phyloP scores from a whole-genome alignment of 116 monocot species.

The Iris pallida region DNA sequence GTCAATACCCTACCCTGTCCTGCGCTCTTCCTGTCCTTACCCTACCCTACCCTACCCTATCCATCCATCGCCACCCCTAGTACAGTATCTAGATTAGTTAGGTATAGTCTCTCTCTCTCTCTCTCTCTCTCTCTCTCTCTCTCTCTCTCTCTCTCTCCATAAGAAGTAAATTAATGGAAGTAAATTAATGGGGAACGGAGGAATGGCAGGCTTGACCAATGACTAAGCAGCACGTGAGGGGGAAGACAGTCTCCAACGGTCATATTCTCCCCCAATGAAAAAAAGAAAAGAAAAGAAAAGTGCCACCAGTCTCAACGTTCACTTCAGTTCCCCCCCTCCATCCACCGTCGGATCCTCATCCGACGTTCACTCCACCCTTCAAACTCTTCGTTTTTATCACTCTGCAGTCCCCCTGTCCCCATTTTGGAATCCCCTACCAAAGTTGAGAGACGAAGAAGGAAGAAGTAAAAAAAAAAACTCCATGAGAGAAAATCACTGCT shows the following conservation, averaged over 20 bases:
- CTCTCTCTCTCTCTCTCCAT: too few species aligned
- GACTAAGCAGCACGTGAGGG: too few species aligned
- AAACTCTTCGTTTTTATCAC: slow-evolving; percentile 5
- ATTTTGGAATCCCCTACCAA: neutral
- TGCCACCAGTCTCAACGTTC: slow-evolving; percentile 6
- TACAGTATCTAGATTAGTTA: too few species aligned
- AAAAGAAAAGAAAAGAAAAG: neutral
- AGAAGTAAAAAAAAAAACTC: neutral
- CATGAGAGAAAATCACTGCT: slow-evolving; percentile 2
- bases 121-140: too few species aligned
- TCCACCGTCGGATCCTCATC: slow-evolving; percentile 14
- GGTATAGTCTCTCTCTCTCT: too few species aligned
- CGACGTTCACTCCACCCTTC: neutral
- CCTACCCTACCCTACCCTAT: too few species aligned
- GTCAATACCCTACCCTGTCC: too few species aligned
- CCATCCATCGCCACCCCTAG: too few species aligned
- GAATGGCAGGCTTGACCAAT: too few species aligned
- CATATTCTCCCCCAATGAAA: neutral
- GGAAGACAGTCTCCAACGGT: slow-evolving; percentile 10
- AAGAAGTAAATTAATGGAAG: too few species aligned
- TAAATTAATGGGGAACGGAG: too few species aligned
- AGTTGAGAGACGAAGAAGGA: neutral
- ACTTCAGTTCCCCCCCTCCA: neutral
- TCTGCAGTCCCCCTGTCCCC: neutral
- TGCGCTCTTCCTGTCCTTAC: too few species aligned